Base-by-base conservation (phyloP, 2,329 filamentous ascomycete genomes). In the Pseudocercospora vitis region DNA sequence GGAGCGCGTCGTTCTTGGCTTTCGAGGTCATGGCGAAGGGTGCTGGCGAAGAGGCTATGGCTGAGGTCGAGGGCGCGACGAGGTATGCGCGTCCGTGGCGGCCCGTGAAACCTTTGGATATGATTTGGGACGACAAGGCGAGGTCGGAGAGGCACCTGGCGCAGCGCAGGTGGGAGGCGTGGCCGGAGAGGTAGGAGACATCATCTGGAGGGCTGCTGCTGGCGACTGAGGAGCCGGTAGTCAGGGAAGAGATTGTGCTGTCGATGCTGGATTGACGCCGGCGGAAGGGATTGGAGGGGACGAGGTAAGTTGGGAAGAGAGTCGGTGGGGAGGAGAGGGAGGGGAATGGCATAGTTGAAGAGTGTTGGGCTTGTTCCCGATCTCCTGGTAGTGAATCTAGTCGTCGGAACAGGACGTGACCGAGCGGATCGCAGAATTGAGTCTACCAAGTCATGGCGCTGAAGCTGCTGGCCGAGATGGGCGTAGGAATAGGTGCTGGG, bases 91-190 rank as follows among this genome's bases (percentile, higher is more conserved):
- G 80, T 4, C 83, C 83, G 66, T 85, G 80, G 14, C 82, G 79
- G 57, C 83, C 83, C 19, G 81, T 85, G 70, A 86, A 86, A 50
- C 82, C 82, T 71, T 85, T 85, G 71, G 74, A 79, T 63, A 85
- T 81, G 53, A 85, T 84, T 57, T 83, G 81, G 4, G 76, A 76
- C 12, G 79, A 78, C 50, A 81, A 74, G 58, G 81, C 81, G 42
- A 86, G 74, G 63, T 85, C 80, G 8, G 79, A 72, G 33, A 81
- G 77, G 65, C 83, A 86, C 60, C 78, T 77, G 23, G 77, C 74
- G 68, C 83, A 86, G 61, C 77, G 78, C 19, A 86, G 75, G 66
- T 80, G 78, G 2, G 82, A 82, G 45, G 73, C 70, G 62, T 80
- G 73, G 52, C 73, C 74, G 46, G 68, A 57, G 12, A 81, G 71